These are phyloP conservation scores for Oidium heveae DNA, from an alignment of 2,329 filamentous ascomycete species.

Conservation along the genomic window DNA sequence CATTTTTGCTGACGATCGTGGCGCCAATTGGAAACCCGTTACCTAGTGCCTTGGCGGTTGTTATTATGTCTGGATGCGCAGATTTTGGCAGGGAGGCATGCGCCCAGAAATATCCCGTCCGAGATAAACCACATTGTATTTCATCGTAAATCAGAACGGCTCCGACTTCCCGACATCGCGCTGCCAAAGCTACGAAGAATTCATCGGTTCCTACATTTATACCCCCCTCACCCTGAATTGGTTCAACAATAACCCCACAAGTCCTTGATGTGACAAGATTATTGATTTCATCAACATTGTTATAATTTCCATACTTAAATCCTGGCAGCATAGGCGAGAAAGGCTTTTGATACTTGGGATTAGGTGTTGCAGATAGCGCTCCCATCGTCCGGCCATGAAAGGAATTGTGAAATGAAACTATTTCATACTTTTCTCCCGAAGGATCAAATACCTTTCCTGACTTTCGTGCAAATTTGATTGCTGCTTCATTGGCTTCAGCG, in stretches of 20 bases:
- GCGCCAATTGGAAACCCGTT: conserved; percentile 94
- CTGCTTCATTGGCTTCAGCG: conserved; percentile 90
- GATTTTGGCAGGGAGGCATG: conserved; percentile 48
- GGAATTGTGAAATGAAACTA: conserved; percentile 75
- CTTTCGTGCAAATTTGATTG: conserved; percentile 91
- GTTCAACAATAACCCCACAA: conserved; percentile 86
- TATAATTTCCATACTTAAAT: conserved; percentile 67
- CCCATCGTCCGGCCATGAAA: conserved; percentile 98
- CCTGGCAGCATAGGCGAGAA: conserved; percentile 92
- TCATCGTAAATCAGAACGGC: conserved; percentile 87
- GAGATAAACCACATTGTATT: conserved; percentile 79
- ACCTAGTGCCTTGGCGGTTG: conserved; percentile 83
- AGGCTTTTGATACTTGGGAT: conserved; percentile 89
- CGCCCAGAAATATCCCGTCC: conserved; percentile 80
- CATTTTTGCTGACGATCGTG: conserved; percentile 32
- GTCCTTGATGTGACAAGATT: conserved; percentile 60
- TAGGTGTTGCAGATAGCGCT: conserved; percentile 79
- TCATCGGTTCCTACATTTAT: conserved; percentile 62
- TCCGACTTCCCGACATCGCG: conserved; percentile 62
- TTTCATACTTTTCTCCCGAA: conserved; percentile 47
- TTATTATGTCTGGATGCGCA: conserved; percentile 82
- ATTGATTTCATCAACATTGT: conserved; percentile 49
- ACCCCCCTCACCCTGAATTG: conserved; percentile 91
- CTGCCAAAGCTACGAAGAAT: conserved; percentile 64
- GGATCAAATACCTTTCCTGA: conserved; percentile 53